Conservation (phyloP, 1,139 yeast genomes). For the Blastobotrys illinoisensis region DNA sequence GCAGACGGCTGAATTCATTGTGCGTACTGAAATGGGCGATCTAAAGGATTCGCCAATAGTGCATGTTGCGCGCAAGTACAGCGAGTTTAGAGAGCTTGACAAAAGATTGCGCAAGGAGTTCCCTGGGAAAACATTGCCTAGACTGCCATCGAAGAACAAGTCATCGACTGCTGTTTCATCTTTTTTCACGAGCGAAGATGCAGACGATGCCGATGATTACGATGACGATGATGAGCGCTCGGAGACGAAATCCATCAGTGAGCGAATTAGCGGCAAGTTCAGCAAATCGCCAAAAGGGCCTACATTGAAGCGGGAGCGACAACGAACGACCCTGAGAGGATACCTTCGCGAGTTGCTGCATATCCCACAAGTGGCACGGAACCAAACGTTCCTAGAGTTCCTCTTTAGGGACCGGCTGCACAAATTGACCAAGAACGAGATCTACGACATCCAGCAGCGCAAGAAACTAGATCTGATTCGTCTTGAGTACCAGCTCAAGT, state of each 20-base stretch:
- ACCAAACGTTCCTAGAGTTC: slow-evolving; percentile 49
- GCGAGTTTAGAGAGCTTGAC: slow-evolving; percentile 58
- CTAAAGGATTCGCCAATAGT: slow-evolving; percentile 36
- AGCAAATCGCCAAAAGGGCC: slow-evolving; percentile 3
- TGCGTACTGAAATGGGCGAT: slow-evolving; percentile 28
- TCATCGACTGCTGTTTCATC: slow-evolving; percentile 16
- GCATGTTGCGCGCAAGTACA: slow-evolving; percentile 56
- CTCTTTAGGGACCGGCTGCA: slow-evolving; percentile 39
- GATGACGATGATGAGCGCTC: slow-evolving; percentile 14
- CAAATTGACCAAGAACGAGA: slow-evolving; percentile 39
- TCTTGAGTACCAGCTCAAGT: slow-evolving; percentile 60
- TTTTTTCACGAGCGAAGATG: slow-evolving; percentile 7
- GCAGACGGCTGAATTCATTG: slow-evolving; percentile 29
- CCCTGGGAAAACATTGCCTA: slow-evolving; percentile 69
- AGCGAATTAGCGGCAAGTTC: slow-evolving; percentile 1
- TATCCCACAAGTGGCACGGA: slow-evolving; percentile 51
- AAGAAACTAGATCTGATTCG: slow-evolving; percentile 55
- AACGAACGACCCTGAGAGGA: slow-evolving; percentile 70
- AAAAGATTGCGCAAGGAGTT: slow-evolving; percentile 45
- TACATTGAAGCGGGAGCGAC: slow-evolving; percentile 53
- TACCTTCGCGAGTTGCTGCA: slow-evolving; percentile 52
- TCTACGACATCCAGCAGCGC: slow-evolving; percentile 52
- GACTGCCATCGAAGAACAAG: slow-evolving; percentile 52
- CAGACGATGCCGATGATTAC: slow-evolving; percentile 15
- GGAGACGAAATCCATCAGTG: slow-evolving; percentile 1